Evolutionary conservation across 2,329 filamentous ascomycete genomes (phyloP), one percentile per base, ranked within the genome.

Genomic region (Ceratocystis alfenasii): DNA sequence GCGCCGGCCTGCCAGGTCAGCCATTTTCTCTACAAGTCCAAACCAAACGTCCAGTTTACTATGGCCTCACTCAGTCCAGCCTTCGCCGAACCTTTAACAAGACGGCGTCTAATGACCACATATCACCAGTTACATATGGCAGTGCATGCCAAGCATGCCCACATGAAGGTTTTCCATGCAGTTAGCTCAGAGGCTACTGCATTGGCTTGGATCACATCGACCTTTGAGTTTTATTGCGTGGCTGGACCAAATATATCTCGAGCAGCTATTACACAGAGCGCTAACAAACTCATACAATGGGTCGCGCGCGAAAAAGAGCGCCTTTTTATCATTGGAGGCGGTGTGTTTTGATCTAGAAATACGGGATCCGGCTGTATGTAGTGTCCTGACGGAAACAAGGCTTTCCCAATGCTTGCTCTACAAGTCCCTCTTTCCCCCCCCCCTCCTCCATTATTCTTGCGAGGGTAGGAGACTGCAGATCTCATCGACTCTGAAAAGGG

Each of bases 291-390:
- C 62, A 86, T 95, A 5, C 89, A 94, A 72, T 99, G 93, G 92
- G 87, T 93, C 1, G 87, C 89, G 73, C 82, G 86, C 70, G 94
- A 99, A 76, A 93, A 97, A 75, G 92, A 97, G 75, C 81, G 94
- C 66, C 78, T 97, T 5, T 99, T 99, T 73, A 96, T 99, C 68
- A 94, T 99, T 73, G 94, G 94, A 0, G 95, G 94, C n/a, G 94
- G 92, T 55, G 93, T 97, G 70, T 88, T 87, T 71, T 86, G 65
- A 57, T 59, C 33, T 15, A 30, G 41, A 25, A 12, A 15, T 30
- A 59, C 55, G 55, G 55, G 55, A 59, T 28, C 55, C 15, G 17
- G 28, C 30, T 36, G 25, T 33, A 59, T 59, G 55, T 59, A 36
- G 55, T 59, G 55, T 30, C 15, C 33, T 59, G 28, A 12, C 55